Percentiles rank a stretch among this genome's conserved stretches.
Evolutionary conservation across 768 basidiomycete species (phyloP).

Genomic region (Stropharia rugosoannulata): DNA sequence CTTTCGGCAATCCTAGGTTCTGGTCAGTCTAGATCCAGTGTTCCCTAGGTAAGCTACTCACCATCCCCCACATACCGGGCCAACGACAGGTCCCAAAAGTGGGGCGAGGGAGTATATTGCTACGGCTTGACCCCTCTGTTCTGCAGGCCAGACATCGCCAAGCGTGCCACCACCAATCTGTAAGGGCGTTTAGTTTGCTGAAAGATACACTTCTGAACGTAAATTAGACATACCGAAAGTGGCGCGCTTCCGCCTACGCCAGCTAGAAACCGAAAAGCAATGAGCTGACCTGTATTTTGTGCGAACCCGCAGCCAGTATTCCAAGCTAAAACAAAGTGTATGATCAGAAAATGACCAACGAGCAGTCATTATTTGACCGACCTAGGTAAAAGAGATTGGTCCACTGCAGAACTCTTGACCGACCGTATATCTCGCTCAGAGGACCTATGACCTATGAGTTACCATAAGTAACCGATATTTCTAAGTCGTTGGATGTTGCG

Average conservation of each 20-base stretch:
- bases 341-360: not conserved
- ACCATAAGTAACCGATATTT: not conserved
- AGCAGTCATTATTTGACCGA: constrained; percentile 20
- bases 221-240: constrained; percentile 47
- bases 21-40: constrained; percentile 6
- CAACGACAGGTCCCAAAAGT: constrained; percentile 62
- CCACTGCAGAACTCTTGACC: constrained; percentile 57
- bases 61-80: constrained; percentile 65
- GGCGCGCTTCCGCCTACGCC: constrained; percentile 77
- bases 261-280: constrained; percentile 67
- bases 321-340: constrained; percentile 39
- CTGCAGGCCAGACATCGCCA: constrained; percentile 57
- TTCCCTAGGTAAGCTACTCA: constrained; percentile 17
- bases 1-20: constrained; percentile 49
- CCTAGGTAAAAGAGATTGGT: constrained; percentile 70
- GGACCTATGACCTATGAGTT: constrained; percentile 48
- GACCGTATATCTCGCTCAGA: constrained; percentile 70
- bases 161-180: constrained; percentile 65
- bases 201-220: constrained; percentile 6
- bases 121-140: constrained; percentile 64
- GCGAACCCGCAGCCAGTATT: constrained; percentile 69
- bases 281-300: constrained; percentile 51
- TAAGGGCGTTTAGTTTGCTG: not conserved
- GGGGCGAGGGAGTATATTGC: constrained; percentile 67
- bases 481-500: constrained; percentile 6